Evolutionary conservation across 495 filamentous ascomycete genomes (phyloP).

Genomic region (Amphirosellinia nigrospora): DNA sequence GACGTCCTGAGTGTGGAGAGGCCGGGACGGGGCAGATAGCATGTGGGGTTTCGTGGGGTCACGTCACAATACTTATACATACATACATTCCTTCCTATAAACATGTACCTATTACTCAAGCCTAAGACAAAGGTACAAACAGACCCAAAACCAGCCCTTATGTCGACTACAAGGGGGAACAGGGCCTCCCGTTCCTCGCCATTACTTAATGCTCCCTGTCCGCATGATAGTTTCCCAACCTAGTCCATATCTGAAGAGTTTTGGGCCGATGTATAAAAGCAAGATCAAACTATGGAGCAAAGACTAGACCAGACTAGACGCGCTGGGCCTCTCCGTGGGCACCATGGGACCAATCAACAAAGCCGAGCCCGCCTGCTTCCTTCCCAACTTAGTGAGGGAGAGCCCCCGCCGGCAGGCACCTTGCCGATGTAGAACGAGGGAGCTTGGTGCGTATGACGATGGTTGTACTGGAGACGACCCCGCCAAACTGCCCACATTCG

Average conservation of each 20-base stretch:
- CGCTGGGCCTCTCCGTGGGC: background rate
- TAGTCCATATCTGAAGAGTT: background rate
- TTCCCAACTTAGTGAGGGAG: constrained; percentile 7
- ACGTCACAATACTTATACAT: too few relatives aligned
- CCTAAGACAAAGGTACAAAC: background rate
- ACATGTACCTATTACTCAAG: background rate
- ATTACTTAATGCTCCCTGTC: background rate
- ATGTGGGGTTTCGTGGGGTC: too few relatives aligned
- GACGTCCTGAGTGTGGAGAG: too few relatives aligned
- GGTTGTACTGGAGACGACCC: constrained; percentile 10
- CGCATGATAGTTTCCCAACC: background rate
- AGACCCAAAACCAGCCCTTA: background rate
- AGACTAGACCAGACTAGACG: background rate
- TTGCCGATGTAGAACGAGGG: constrained; percentile 5
- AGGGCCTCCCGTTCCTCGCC: background rate
- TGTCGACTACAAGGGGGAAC: background rate
- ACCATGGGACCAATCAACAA: constrained; percentile 6
- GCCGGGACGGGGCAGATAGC: too few relatives aligned
- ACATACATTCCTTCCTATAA: background rate
- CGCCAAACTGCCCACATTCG: constrained; percentile 12
- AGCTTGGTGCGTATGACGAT: constrained; percentile 17
- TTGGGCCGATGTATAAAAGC: background rate
- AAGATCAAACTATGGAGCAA: constrained; percentile 11
- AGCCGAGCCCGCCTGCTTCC: background rate
- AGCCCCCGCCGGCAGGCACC: background rate